Percentiles rank a stretch among this genome's conserved stretches.
These are phyloP conservation scores for Silene vulgaris DNA, from an alignment of 179 eudicot genomes.

Conservation along the genomic window DNA sequence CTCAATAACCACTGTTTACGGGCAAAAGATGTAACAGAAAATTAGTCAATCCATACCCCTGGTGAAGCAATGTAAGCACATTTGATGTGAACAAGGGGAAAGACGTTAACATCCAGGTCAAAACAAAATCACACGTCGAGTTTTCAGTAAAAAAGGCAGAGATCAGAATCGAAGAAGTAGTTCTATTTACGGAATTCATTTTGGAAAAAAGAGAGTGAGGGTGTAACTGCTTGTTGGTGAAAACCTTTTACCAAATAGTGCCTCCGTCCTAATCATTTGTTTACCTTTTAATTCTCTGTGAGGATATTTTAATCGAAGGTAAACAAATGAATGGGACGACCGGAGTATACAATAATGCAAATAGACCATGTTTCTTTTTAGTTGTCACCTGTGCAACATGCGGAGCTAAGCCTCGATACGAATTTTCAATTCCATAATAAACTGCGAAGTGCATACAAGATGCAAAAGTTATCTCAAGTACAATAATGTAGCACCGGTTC, in stretches of 20 bases:
- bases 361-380: neutral
- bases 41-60: conserved; percentile 14
- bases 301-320: too few relatives aligned
- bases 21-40: neutral
- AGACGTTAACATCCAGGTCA: neutral
- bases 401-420: conserved; percentile 71
- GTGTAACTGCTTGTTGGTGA: neutral
- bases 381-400: conserved; percentile 71
- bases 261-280: too few relatives aligned
- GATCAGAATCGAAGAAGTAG: neutral
- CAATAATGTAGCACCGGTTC: conserved; percentile 2
- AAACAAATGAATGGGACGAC: too few relatives aligned
- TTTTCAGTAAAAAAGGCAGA: neutral
- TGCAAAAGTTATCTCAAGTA: conserved; percentile 7
- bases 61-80: conserved; percentile 4
- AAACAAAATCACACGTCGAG: neutral
- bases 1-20: conserved; percentile 71
- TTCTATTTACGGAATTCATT: neutral
- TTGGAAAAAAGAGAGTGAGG: neutral
- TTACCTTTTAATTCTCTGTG: too few relatives aligned
- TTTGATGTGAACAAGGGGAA: neutral
- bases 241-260: neutral
- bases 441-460: conserved; percentile 56
- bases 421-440: conserved; percentile 74
- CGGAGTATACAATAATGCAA: neutral